phyloP scores from a whole-genome alignment of 2,329 filamentous ascomycete species.

The Fusarium pilosicola region DNA sequence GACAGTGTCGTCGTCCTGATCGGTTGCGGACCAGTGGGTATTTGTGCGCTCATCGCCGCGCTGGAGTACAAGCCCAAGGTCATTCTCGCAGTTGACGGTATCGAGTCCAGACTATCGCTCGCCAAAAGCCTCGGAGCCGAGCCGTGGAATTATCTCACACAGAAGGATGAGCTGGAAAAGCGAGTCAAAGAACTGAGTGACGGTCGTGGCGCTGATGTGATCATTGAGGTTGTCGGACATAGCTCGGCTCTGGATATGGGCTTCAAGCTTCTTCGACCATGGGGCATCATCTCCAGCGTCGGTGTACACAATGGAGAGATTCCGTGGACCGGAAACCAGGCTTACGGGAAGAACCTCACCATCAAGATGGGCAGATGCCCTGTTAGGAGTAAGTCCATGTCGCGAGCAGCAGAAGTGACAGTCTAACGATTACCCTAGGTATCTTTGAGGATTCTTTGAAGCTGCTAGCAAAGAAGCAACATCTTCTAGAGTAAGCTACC shows the following conservation, averaged over 20 bases:
- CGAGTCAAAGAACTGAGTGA: conserved; percentile 77
- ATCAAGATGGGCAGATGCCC: conserved; percentile 78
- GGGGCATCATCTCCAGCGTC: conserved; percentile 74
- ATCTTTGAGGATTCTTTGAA: conserved; percentile 17
- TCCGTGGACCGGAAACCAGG: conserved; percentile 69
- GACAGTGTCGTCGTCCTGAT: conserved; percentile 18
- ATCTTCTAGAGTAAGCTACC: conserved; percentile 11
- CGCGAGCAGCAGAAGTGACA: accelerated
- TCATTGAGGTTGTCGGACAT: conserved; percentile 78
- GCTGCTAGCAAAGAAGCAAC: conserved; percentile 25
- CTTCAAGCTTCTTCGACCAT: conserved; percentile 72
- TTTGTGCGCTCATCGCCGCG: conserved; percentile 25
- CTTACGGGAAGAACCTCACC: conserved; percentile 71
- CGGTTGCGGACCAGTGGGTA: conserved; percentile 31
- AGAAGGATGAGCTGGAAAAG: conserved; percentile 70
- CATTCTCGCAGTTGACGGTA: conserved; percentile 18
- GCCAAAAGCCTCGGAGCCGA: conserved; percentile 23
- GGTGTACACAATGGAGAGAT: conserved; percentile 77
- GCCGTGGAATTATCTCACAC: conserved; percentile 76
- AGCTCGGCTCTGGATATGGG: conserved; percentile 72
- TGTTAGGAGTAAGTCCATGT: conserved; percentile 59
- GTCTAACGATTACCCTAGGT: conserved; percentile 48
- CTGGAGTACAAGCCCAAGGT: conserved; percentile 13
- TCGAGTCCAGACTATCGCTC: conserved; percentile 6
- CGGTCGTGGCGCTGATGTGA: conserved; percentile 83